phyloP scores from a whole-genome alignment of 2,329 filamentous ascomycete genomes.

The Sporothrix inflata region DNA sequence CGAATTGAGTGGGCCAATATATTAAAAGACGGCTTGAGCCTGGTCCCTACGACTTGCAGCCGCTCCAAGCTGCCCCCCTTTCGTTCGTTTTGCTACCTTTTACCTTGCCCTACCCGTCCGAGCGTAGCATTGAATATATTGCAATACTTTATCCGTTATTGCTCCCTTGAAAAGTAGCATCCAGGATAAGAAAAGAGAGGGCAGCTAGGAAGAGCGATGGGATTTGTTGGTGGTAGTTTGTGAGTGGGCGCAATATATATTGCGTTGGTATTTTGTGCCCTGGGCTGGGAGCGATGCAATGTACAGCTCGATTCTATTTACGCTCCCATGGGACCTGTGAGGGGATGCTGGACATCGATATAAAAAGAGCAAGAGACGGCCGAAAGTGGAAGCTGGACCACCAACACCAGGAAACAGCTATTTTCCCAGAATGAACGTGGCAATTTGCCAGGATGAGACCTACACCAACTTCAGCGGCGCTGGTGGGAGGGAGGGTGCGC shows the following conservation, averaged over 20 bases:
- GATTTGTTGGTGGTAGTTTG: too few relatives aligned
- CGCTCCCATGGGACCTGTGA: too few relatives aligned
- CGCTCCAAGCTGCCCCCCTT: neutral
- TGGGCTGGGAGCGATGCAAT: neutral
- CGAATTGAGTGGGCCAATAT: neutral
- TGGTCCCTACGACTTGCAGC: conserved; percentile 2
- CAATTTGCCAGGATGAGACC: neutral
- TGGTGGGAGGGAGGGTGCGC: neutral
- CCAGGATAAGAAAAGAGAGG: neutral
- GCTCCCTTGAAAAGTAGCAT: neutral
- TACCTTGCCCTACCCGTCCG: conserved; percentile 13
- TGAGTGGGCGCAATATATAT: neutral
- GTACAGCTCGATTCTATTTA: neutral
- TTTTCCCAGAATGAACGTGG: neutral
- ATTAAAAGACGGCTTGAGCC: neutral
- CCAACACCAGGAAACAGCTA: neutral
- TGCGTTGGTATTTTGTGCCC: too few relatives aligned
- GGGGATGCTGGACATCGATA: neutral
- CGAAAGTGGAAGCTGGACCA: neutral
- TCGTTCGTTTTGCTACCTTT: neutral
- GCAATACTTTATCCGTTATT: conserved; percentile 13
- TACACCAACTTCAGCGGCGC: neutral
- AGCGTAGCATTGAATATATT: conserved; percentile 12
- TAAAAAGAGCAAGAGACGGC: neutral
- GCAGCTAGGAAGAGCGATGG: neutral